Conservation (phyloP, 768 basidiomycete species). For the Lyophyllum shimeji region DNA sequence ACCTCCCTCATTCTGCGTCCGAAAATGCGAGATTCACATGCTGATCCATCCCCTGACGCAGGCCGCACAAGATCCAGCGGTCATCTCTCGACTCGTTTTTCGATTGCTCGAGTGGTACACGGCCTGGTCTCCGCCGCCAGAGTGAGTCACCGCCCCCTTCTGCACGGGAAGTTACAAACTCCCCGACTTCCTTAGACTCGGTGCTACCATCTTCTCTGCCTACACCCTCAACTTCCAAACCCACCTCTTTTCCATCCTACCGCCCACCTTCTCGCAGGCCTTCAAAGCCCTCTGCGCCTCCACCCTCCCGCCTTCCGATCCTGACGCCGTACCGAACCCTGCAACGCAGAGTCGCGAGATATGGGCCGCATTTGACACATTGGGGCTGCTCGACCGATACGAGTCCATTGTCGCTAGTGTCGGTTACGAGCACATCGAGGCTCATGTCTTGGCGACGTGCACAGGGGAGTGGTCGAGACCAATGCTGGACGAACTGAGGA, state of each 20-base stretch:
- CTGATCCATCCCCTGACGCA: conserved; percentile 20
- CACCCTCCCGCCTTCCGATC: conserved; percentile 44
- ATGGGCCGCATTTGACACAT: conserved; percentile 63
- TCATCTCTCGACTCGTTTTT: conserved; percentile 54
- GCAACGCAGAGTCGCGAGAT: conserved; percentile 28
- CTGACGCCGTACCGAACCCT: conserved; percentile 19
- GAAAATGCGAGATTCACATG: neutral
- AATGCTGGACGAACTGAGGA: conserved; percentile 57
- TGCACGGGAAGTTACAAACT: neutral
- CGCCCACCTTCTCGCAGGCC: conserved; percentile 62
- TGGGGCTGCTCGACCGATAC: conserved; percentile 80
- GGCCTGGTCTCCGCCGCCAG: conserved; percentile 68
- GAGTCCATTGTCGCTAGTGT: conserved; percentile 82
- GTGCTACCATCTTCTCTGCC: conserved; percentile 54
- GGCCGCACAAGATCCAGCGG: conserved; percentile 44
- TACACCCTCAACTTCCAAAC: conserved; percentile 75
- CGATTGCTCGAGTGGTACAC: conserved; percentile 71
- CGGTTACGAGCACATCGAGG: conserved; percentile 84
- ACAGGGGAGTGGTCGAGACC: conserved; percentile 67
- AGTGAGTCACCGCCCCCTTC: conserved; percentile 41
- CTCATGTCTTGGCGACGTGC: conserved; percentile 65
- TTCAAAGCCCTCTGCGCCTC: conserved; percentile 67
- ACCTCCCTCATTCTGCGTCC: no score
- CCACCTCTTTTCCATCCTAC: conserved; percentile 69
- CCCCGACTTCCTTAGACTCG: conserved; percentile 46